These are phyloP conservation scores for Sungouiozyma intestinalis DNA, from an alignment of 805 yeast species.

Conservation along the genomic window DNA sequence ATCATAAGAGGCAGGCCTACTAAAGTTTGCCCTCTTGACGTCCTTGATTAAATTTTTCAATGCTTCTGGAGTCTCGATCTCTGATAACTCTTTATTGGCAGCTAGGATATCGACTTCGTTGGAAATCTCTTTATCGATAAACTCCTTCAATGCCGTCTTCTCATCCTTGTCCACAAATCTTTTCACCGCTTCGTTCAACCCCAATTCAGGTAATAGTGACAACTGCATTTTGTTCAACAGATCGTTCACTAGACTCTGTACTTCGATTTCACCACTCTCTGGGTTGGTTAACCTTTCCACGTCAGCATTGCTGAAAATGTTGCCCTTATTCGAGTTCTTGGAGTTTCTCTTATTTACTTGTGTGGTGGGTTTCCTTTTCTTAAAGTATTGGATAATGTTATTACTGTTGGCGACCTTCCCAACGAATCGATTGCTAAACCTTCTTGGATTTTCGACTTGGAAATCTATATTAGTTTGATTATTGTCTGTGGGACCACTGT, in stretches of 20 bases:
- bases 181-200: slow-evolving; percentile 62
- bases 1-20: slow-evolving; percentile 3
- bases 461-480: slow-evolving; percentile 38
- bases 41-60: slow-evolving; percentile 36
- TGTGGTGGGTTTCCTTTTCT: slow-evolving; percentile 31
- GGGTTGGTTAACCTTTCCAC: slow-evolving; percentile 9
- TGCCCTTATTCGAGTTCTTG: slow-evolving; percentile 7
- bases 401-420: slow-evolving; percentile 87
- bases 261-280: slow-evolving; percentile 36
- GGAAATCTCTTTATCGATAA: slow-evolving; percentile 45
- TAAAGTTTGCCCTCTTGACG: slow-evolving; percentile 29
- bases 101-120: slow-evolving; percentile 42
- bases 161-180: slow-evolving; percentile 77
- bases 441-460: slow-evolving; percentile 81
- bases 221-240: slow-evolving; percentile 54
- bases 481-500: slow-evolving; percentile 41
- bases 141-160: slow-evolving; percentile 55
- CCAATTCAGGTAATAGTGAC: slow-evolving; percentile 61
- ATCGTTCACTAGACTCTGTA: slow-evolving; percentile 53
- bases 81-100: slow-evolving; percentile 31
- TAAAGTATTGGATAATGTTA: slow-evolving; percentile 66
- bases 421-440: slow-evolving; percentile 84
- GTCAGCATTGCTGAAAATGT: slow-evolving; percentile 6
- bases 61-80: slow-evolving; percentile 33
- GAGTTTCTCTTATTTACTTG: slow-evolving; percentile 4